Base-by-base conservation (phyloP, 1,284 basidiomycete species). In the Takashimella koratensis region DNA sequence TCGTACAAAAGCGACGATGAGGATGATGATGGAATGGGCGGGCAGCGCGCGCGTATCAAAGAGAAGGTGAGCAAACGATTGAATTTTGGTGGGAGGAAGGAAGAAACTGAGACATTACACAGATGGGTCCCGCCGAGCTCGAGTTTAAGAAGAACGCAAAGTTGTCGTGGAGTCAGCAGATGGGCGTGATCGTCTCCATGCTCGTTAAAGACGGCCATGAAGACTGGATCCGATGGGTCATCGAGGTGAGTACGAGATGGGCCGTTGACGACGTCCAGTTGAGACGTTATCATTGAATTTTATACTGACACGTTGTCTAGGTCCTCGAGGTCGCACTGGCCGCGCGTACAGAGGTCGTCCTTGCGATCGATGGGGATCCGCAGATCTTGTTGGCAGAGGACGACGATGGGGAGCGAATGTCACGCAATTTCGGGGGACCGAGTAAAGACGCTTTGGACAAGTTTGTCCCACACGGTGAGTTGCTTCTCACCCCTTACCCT, bases 161-260 rank as follows among this genome's bases (percentile, higher is more conserved):
- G 24, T 60, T 77, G 72, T 84, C 86, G n/a, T 88, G 86, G 84
- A 90, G 85, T 63, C 86, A 95, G 68, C 85, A 95, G 73, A 79
- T 97, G 51, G 92, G 88, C 5, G 90, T 95, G 59, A 85, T 85
- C 4, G 82, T 96, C 57, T 84, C 84, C 41, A 81, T 83, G 46
- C 79, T 97, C 16, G 76, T 86, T 4, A 86, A 91, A 45, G 80
- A 81, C 16, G 84, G 80, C 5, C 79, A 87, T 63, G 73, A 77
- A 53, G 79, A 81, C 30, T 78, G 90, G 47, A 81, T 95, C 39
- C 81, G 85, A 53, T 92, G 90, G 88, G 81, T 86, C 47, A 85
- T 85, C 63, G 83, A 88, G 69, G 90, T 90, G 68, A 65, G 86
- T n/a, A n/a, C n/a, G n/a, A n/a, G n/a, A n/a, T n/a, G n/a, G n/a